phyloP scores from a whole-genome alignment of 371 early-diverging fungal species.

The Mucor lusitanicus region DNA sequence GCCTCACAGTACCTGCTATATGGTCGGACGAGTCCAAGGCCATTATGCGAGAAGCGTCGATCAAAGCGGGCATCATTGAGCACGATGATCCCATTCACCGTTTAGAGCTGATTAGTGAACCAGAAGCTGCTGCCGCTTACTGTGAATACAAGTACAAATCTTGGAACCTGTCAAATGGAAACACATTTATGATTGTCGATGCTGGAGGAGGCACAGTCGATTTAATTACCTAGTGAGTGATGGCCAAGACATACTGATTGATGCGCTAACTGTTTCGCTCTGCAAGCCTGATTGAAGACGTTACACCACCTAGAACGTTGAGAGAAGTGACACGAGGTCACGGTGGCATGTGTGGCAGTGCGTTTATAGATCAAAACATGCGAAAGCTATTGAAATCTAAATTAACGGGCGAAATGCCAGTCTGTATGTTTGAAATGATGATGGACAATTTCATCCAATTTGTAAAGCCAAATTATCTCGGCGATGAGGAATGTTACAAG shows the following conservation, averaged over 20 bases:
- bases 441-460: constrained; percentile 55
- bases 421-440: constrained; percentile 56
- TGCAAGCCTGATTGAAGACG: constrained; percentile 8
- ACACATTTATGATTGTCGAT: constrained; percentile 57
- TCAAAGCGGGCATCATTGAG: constrained; percentile 44
- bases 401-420: constrained; percentile 51
- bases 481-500: constrained; percentile 49
- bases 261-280: no score
- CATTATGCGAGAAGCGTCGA: constrained; percentile 47
- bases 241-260: neutral
- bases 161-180: constrained; percentile 43
- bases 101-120: constrained; percentile 46
- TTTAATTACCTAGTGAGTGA: constrained; percentile 29
- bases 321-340: constrained; percentile 63
- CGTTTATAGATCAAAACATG: constrained; percentile 61
- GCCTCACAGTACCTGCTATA: constrained; percentile 54
- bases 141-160: constrained; percentile 48
- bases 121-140: constrained; percentile 55
- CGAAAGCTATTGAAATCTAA: constrained; percentile 52
- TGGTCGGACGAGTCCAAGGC: constrained; percentile 54
- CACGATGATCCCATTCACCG: constrained; percentile 43
- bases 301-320: constrained; percentile 29
- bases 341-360: constrained; percentile 58
- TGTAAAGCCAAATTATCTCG: constrained; percentile 60
- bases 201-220: constrained; percentile 48